phyloP scores from a whole-genome alignment of 495 filamentous ascomycete species.

The Talaromyces liani region DNA sequence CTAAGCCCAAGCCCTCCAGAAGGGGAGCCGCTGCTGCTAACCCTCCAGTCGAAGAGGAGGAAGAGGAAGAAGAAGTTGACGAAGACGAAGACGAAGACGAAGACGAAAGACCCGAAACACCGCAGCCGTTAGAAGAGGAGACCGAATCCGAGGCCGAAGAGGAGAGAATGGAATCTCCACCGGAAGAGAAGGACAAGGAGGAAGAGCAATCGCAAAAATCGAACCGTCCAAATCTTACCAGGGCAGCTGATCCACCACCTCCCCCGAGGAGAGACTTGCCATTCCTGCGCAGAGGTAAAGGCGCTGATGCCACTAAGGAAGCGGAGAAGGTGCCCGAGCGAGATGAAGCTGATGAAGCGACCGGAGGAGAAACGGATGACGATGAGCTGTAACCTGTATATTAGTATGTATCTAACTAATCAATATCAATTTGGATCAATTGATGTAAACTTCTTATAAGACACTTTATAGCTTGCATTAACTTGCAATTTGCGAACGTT shows the following conservation, averaged over 20 bases:
- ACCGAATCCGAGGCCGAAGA: constrained; percentile 32
- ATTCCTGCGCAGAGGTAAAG: constrained; percentile 19
- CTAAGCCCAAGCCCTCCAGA: background rate
- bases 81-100: constrained; percentile 36
- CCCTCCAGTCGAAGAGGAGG: constrained; percentile 17
- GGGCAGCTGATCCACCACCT: constrained; percentile 17
- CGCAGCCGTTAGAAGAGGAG: constrained; percentile 26
- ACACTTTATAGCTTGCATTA: background rate
- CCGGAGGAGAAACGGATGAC: constrained; percentile 44
- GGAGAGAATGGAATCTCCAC: background rate
- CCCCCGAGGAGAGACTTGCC: constrained; percentile 32
- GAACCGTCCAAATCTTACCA: constrained; percentile 11
- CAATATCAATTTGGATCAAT: background rate
- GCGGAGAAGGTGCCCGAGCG: constrained; percentile 4
- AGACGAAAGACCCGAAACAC: constrained; percentile 27
- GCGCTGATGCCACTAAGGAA: background rate
- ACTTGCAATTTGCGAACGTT: constrained; percentile 1
- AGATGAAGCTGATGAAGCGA: constrained; percentile 19
- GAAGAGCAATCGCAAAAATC: constrained; percentile 1
- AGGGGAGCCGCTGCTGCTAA: constrained; percentile 7
- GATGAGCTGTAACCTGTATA: constrained; percentile 35
- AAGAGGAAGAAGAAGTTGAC: constrained; percentile 34
- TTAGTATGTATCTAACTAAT: background rate
- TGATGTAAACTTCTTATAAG: background rate
- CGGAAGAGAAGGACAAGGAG: background rate